These are phyloP conservation scores for Plectranthus barbatus DNA, from an alignment of 257 asterid species.

Conservation along the genomic window DNA sequence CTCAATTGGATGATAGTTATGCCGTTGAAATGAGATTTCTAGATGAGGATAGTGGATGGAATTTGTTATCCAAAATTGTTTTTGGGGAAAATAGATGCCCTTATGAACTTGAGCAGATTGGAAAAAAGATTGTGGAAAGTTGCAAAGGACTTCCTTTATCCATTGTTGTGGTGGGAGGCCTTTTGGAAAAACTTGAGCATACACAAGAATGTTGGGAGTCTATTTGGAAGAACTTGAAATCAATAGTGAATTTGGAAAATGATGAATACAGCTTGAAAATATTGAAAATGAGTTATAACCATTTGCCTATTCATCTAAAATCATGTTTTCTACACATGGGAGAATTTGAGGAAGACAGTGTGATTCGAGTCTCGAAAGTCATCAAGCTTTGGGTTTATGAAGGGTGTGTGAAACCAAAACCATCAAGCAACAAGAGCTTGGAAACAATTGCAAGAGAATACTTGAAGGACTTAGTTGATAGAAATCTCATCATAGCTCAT, in stretches of 20 bases:
- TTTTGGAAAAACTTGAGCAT: no score
- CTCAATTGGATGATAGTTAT: not conserved
- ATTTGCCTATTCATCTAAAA: not conserved
- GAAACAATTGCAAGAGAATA: not conserved
- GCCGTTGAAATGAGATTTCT: no score
- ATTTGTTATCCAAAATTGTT: no score
- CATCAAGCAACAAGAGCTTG: not conserved
- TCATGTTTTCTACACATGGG: conserved; percentile 5
- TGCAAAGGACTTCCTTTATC: no score
- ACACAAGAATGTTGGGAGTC: not conserved
- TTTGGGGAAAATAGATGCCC: no score
- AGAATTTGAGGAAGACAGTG: not conserved
- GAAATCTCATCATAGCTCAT: no score
- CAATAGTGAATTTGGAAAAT: no score
- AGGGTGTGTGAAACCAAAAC: no score
- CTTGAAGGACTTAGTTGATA: not conserved
- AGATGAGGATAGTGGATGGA: no score
- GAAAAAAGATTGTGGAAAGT: not conserved
- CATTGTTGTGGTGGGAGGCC: no score
- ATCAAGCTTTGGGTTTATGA: not conserved
- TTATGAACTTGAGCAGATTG: no score
- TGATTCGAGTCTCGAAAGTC: not conserved
- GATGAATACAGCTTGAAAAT: no score
- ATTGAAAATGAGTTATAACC: not conserved
- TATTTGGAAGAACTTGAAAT: not conserved